Conservation (phyloP, 345 rosid genomes). For the Pseudoturritis turrita region DNA sequence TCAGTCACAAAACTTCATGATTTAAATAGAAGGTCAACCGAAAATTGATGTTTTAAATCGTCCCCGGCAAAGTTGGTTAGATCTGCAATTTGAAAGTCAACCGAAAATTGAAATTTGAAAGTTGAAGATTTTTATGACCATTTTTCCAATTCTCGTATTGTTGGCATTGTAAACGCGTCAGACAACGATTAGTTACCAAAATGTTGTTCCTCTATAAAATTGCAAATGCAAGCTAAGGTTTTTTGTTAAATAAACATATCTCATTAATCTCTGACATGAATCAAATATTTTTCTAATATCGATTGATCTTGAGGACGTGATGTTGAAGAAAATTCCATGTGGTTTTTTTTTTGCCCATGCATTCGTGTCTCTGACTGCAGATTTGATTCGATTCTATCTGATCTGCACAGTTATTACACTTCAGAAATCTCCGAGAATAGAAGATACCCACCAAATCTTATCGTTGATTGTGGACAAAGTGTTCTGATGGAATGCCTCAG, state of each 20-base stretch:
- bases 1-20: no score
- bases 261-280: not conserved
- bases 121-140: no score
- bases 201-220: not conserved
- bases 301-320: not conserved
- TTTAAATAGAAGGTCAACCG: no score
- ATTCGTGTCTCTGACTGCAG: no score
- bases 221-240: not conserved
- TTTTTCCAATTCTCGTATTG: not conserved
- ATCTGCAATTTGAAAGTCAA: no score
- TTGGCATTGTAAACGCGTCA: not conserved
- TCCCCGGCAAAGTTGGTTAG: no score
- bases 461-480: not conserved
- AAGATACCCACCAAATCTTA: not conserved
- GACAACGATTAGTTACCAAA: not conserved
- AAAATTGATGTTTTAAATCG: no score
- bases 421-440: not conserved
- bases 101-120: no score
- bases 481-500: constrained; percentile 19
- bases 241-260: not conserved
- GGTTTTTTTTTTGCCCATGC: not conserved
- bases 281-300: not conserved
- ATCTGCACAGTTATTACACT: not conserved
- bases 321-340: constrained; percentile 1
- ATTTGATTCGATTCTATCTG: not conserved